Conservation (phyloP, 2,329 filamentous ascomycete species). For the Epichloe elymi region DNA sequence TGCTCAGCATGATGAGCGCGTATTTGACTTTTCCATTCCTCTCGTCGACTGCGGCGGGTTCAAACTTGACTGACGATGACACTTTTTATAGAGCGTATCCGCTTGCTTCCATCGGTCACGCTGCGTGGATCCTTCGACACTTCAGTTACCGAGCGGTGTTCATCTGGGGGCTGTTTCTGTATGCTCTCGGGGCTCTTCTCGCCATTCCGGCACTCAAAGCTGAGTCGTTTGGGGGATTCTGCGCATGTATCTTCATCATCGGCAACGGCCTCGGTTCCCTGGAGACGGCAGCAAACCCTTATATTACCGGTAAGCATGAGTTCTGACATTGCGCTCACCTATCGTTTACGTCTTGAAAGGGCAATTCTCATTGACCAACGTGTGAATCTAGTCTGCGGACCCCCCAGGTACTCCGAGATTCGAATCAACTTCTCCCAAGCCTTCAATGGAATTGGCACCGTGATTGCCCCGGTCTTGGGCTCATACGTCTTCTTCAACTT, state of each 20-base stretch:
- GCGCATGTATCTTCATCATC: slow-evolving; percentile 58
- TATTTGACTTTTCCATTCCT: too few species aligned
- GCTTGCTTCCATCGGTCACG: slow-evolving; percentile 52
- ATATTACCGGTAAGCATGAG: slow-evolving; percentile 38
- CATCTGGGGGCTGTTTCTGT: slow-evolving; percentile 54
- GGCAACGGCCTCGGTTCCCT: slow-evolving; percentile 61
- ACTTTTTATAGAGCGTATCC: slow-evolving; percentile 43
- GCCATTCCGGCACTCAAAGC: slow-evolving; percentile 43
- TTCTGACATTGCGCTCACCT: background rate
- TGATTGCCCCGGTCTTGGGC: slow-evolving; percentile 58
- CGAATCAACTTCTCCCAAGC: slow-evolving; percentile 67
- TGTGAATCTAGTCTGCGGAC: slow-evolving; percentile 29
- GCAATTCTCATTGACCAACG: background rate
- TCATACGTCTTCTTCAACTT: slow-evolving; percentile 62
- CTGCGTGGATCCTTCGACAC: slow-evolving; percentile 49
- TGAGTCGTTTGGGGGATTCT: slow-evolving; percentile 65
- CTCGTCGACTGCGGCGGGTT: too few species aligned
- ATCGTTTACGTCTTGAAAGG: background rate
- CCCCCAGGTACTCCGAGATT: slow-evolving; percentile 60
- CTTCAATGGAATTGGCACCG: slow-evolving; percentile 63
- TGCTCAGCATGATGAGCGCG: too few species aligned
- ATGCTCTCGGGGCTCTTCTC: slow-evolving; percentile 48
- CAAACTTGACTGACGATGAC: slow-evolving; percentile 20
- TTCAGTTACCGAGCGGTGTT: slow-evolving; percentile 57
- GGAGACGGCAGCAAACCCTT: slow-evolving; percentile 67